Evolutionary conservation across 352 stramenopile species (phyloP).

Genomic region (Pythium monospermum): DNA sequence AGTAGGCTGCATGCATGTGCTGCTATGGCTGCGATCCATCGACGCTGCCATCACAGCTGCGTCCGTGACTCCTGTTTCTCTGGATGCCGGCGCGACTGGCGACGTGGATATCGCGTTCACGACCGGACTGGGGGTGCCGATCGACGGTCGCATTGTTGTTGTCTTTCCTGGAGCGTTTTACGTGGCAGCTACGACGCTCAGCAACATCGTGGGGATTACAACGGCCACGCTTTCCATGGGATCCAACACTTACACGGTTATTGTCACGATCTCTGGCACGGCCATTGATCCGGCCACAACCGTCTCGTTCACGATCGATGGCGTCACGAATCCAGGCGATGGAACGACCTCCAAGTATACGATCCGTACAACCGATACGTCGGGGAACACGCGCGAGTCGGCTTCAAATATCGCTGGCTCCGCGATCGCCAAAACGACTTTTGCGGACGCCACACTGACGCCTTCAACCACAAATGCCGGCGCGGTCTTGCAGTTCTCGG

Average conservation of each 20-base stretch:
- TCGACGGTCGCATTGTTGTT: slow-evolving; percentile 42
- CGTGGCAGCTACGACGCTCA: slow-evolving; percentile 24
- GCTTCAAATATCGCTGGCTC: slow-evolving; percentile 24
- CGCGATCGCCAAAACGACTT: slow-evolving; percentile 22
- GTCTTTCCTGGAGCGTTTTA: slow-evolving; percentile 50
- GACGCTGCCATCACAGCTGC: slow-evolving; percentile 31
- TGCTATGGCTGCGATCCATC: too few relatives aligned
- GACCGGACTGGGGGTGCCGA: slow-evolving; percentile 23
- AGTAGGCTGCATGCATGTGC: neutral
- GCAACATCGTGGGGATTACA: slow-evolving; percentile 25
- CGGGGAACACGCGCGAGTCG: slow-evolving; percentile 31
- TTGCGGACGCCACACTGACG: slow-evolving; percentile 26
- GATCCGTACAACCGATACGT: slow-evolving; percentile 30
- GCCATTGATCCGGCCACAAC: slow-evolving; percentile 15
- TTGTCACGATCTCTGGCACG: slow-evolving; percentile 29
- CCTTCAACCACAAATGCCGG: slow-evolving; percentile 29
- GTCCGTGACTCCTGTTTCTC: slow-evolving; percentile 23
- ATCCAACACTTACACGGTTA: slow-evolving; percentile 23
- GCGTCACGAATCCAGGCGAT: slow-evolving; percentile 54
- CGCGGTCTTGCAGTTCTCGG: slow-evolving; percentile 22
- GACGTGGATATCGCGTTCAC: slow-evolving; percentile 35
- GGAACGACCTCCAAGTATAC: slow-evolving; percentile 34
- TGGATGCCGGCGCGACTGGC: slow-evolving; percentile 28
- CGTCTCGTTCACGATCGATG: slow-evolving; percentile 42
- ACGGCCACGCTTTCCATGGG: slow-evolving; percentile 19